Evolutionary conservation across 345 rosid genomes (phyloP).

Genomic region (Hibiscus syriacus): DNA sequence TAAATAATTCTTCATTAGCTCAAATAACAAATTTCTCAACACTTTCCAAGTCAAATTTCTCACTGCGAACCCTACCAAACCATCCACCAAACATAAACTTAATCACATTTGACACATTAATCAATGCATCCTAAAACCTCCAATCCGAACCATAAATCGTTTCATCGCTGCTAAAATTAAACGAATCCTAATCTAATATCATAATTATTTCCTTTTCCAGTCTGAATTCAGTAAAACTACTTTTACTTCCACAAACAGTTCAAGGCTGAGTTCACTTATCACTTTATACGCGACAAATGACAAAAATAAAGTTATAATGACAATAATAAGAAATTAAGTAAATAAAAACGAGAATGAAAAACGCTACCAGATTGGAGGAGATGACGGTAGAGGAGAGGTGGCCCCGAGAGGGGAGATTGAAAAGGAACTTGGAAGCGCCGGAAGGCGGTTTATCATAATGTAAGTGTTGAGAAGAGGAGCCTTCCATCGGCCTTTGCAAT

Average conservation of each 20-base stretch:
- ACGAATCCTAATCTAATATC: background rate
- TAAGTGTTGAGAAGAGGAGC: constrained; percentile 34
- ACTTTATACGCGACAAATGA: background rate
- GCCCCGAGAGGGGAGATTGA: constrained; percentile 81
- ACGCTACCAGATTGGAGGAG: constrained; percentile 61
- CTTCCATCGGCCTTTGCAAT: constrained; percentile 47
- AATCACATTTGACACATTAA: background rate
- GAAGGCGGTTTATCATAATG: constrained; percentile 27
- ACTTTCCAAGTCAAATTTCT: background rate
- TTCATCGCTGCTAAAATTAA: background rate
- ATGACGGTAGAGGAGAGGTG: constrained; percentile 62
- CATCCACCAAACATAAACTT: background rate
- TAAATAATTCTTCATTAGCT: background rate
- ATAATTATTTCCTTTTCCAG: background rate
- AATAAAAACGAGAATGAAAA: background rate
- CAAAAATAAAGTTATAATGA: background rate
- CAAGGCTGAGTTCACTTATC: background rate
- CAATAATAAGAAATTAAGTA: background rate
- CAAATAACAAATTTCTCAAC: background rate
- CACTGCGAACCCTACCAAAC: background rate
- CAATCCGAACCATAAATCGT: background rate
- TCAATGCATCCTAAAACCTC: background rate
- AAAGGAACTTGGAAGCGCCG: constrained; percentile 47
- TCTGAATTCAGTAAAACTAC: background rate
- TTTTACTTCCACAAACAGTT: background rate